These are phyloP conservation scores for Musa schizocarpa DNA, from an alignment of 176 grass and related monocot genomes.

Conservation along the genomic window DNA sequence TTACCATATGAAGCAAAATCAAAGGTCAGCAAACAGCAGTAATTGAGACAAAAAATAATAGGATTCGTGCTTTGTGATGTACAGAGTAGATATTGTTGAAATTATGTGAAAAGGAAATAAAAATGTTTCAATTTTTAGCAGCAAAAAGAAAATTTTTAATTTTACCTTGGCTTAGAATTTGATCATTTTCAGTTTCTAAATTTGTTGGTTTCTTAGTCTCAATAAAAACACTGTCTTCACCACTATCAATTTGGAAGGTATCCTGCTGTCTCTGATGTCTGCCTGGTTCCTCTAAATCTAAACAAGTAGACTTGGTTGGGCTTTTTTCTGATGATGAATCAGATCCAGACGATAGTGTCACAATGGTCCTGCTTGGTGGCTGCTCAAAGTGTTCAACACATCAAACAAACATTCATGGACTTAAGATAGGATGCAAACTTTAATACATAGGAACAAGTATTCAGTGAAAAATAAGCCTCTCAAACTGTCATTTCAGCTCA, in stretches of 20 bases:
- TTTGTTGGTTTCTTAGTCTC: constrained; percentile 20
- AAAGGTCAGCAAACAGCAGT: background rate
- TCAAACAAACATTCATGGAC: background rate
- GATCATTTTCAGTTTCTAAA: constrained; percentile 23
- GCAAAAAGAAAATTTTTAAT: background rate
- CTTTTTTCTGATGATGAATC: constrained; percentile 47
- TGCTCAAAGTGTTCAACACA: constrained; percentile 16
- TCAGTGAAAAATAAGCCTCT: too few species aligned
- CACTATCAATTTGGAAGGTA: constrained; percentile 25
- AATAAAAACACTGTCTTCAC: constrained; percentile 25
- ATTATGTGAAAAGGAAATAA: background rate
- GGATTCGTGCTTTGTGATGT: background rate
- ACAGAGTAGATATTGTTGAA: background rate
- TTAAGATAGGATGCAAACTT: constrained; percentile 6
- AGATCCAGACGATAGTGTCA: constrained; percentile 63
- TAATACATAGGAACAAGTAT: background rate
- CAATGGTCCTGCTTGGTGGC: constrained; percentile 33
- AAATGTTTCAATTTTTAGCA: background rate
- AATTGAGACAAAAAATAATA: constrained; percentile 8
- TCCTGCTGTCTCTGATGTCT: constrained; percentile 14
- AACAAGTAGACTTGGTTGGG: constrained; percentile 26
- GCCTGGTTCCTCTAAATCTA: constrained; percentile 15
- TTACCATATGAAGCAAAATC: constrained; percentile 8
- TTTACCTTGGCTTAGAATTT: constrained; percentile 34
- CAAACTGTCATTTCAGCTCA: too few species aligned